phyloP scores from a whole-genome alignment of 2,329 filamentous ascomycete species.

The Fusarium lyarnte region DNA sequence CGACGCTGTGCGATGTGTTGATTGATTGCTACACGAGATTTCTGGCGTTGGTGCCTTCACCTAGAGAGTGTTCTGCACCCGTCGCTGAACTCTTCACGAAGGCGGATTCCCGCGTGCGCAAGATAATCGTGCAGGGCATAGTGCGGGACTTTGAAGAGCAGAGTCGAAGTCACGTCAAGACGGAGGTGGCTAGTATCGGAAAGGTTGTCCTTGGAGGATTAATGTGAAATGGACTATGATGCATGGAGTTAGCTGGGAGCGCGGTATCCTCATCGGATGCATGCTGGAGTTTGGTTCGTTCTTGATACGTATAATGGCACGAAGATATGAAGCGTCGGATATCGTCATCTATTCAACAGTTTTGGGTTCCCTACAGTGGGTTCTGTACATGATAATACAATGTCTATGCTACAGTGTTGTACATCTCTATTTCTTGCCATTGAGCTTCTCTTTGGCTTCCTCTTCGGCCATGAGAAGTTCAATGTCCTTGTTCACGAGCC shows the following conservation, averaged over 20 bases:
- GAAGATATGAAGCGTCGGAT: slow-evolving; percentile 20
- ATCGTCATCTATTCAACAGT: slow-evolving; percentile 1
- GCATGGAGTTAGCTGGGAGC: slow-evolving; percentile 35
- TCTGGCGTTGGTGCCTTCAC: slow-evolving; percentile 76
- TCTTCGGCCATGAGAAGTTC: slow-evolving; percentile 74
- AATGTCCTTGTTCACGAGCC: slow-evolving; percentile 80
- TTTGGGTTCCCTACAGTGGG: slow-evolving; percentile 16
- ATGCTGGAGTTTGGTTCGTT: slow-evolving; percentile 33
- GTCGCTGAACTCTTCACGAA: slow-evolving; percentile 91
- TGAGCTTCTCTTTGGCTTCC: slow-evolving; percentile 49
- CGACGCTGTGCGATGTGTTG: slow-evolving; percentile 92
- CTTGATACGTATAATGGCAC: slow-evolving; percentile 9
- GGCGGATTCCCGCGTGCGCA: slow-evolving; percentile 84
- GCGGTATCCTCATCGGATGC: slow-evolving; percentile 33
- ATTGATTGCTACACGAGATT: slow-evolving; percentile 91
- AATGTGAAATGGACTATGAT: slow-evolving; percentile 59
- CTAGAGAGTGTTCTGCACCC: slow-evolving; percentile 73
- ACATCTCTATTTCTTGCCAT: slow-evolving; percentile 11
- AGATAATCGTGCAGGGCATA: slow-evolving; percentile 86
- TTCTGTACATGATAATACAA: slow-evolving; percentile 32
- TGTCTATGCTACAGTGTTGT: slow-evolving; percentile 10
- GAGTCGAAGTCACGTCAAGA: slow-evolving; percentile 78
- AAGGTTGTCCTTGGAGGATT: slow-evolving; percentile 90
- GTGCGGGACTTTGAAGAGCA: slow-evolving; percentile 94
- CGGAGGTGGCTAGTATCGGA: slow-evolving; percentile 84